Conservation (phyloP, 2,329 filamentous ascomycete species). For the Ampelomyces quisqualis region DNA sequence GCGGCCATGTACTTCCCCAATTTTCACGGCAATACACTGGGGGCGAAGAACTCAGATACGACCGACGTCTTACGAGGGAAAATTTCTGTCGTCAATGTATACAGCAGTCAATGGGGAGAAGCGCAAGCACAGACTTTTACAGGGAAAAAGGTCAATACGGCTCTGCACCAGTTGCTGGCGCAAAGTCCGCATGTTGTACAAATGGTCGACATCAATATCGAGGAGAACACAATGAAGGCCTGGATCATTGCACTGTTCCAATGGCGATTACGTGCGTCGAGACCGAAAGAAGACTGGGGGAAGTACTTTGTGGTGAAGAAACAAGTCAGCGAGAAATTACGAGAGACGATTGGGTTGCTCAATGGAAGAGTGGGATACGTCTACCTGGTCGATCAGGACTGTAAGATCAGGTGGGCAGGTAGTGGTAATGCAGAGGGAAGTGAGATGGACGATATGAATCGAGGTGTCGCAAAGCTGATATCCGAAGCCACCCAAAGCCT, state of each 20-base stretch:
- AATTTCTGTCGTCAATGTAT: slow-evolving; percentile 76
- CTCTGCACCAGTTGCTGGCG: slow-evolving; percentile 63
- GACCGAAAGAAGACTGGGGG: slow-evolving; percentile 54
- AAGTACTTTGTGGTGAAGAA: slow-evolving; percentile 62
- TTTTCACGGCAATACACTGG: slow-evolving; percentile 75
- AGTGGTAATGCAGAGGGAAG: slow-evolving; percentile 67
- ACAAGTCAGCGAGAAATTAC: slow-evolving; percentile 57
- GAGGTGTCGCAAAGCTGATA: slow-evolving; percentile 63
- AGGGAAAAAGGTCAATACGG: slow-evolving; percentile 63
- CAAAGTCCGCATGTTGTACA: slow-evolving; percentile 61
- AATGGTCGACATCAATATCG: slow-evolving; percentile 82
- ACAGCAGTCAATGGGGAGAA: slow-evolving; percentile 83
- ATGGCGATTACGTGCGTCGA: slow-evolving; percentile 51
- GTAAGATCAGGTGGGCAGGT: slow-evolving; percentile 91
- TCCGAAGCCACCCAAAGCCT: slow-evolving; percentile 20
- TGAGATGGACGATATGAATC: slow-evolving; percentile 68
- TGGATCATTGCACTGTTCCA: slow-evolving; percentile 59
- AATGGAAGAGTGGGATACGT: slow-evolving; percentile 94
- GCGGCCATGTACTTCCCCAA: slow-evolving; percentile 92
- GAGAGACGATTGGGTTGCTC: slow-evolving; percentile 65
- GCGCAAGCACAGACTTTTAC: slow-evolving; percentile 74
- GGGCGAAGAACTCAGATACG: slow-evolving; percentile 59
- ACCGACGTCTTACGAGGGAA: slow-evolving; percentile 72
- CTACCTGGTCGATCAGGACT: slow-evolving; percentile 84
- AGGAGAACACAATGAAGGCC: slow-evolving; percentile 71